phyloP scores from a whole-genome alignment of 345 rosid species.

The Linum usitatissimum region DNA sequence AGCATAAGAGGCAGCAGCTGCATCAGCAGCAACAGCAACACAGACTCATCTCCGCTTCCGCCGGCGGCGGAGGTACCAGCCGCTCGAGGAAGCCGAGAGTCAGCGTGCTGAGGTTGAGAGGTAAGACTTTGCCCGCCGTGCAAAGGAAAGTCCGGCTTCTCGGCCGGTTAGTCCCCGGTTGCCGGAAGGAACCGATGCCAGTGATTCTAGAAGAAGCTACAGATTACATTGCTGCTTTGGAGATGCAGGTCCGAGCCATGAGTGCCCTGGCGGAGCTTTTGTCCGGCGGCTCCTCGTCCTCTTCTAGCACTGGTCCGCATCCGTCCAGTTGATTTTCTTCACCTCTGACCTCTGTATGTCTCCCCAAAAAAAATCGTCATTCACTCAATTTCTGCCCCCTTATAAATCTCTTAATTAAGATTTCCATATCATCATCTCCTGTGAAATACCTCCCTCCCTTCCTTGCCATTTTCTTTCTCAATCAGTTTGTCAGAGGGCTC shows the following conservation, averaged over 20 bases:
- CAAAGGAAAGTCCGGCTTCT: constrained; percentile 72
- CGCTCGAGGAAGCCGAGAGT: constrained; percentile 57
- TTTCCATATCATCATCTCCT: background rate
- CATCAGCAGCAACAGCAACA: constrained; percentile 13
- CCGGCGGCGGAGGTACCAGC: constrained; percentile 17
- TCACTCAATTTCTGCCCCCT: background rate
- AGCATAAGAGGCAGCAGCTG: constrained; percentile 35
- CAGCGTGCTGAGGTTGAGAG: constrained; percentile 49
- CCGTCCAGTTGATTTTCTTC: constrained; percentile 18
- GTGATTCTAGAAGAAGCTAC: constrained; percentile 87
- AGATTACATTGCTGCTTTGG: constrained; percentile 88
- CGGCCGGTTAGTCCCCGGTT: constrained; percentile 95
- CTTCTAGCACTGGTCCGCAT: constrained; percentile 21
- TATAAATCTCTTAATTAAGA: background rate
- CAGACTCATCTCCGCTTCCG: background rate
- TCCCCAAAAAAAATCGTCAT: background rate
- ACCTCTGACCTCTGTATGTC: background rate
- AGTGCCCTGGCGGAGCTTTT: constrained; percentile 54
- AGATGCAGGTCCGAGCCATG: constrained; percentile 98
- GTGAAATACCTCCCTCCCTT: no score
- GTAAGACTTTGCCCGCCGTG: constrained; percentile 55
- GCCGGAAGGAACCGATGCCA: constrained; percentile 81
- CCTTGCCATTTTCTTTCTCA: background rate
- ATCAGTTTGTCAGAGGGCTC: no score
- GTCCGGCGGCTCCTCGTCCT: constrained; percentile 17